Evolutionary conservation across 176 grass and related monocot species (phyloP).

Genomic region (Zea mays): Zm-B73-REFERENCE-NAM-5.0 NC_050103.1:5185001-5185500

Average conservation of each 20-base stretch:
- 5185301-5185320: conserved; percentile 11
- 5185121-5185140: too few species aligned
- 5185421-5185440: conserved; percentile 59
- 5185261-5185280: conserved; percentile 89
- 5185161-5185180: too few species aligned
- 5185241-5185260: conserved; percentile 71
- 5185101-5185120: too few species aligned
- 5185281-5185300: conserved; percentile 52
- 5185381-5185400: conserved; percentile 61
- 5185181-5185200: neutral
- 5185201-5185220: conserved; percentile 22
- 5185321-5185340: neutral
- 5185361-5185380: conserved; percentile 67
- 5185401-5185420: conserved; percentile 75
- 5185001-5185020: too few species aligned
- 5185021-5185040: too few species aligned
- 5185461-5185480: conserved; percentile 19
- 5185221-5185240: conserved; percentile 75
- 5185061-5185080: too few species aligned
- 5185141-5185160: too few species aligned
- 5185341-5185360: conserved; percentile 21
- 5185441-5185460: conserved; percentile 7
- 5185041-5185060: too few species aligned
- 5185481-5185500: neutral
- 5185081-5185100: too few species aligned